phyloP scores from a whole-genome alignment of 1,139 yeast genomes.

The Hyphopichia buzzinii region DNA sequence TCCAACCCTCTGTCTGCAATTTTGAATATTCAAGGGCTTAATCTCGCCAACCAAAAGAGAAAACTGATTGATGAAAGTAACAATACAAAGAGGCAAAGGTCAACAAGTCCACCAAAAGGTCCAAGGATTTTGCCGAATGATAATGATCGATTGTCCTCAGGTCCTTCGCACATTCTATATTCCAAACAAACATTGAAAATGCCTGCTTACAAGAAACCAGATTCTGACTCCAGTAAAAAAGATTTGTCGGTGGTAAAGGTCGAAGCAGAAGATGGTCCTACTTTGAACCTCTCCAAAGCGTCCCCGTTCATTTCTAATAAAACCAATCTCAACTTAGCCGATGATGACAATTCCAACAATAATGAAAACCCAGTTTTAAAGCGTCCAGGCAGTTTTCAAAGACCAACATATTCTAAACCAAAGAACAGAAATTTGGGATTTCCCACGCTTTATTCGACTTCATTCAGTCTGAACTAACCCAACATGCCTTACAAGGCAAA shows the following conservation, averaged over 20 bases:
- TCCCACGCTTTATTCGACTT: conserved; percentile 24
- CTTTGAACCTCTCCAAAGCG: conserved; percentile 19
- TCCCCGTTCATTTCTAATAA: conserved; percentile 41
- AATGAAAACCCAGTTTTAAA: conserved; percentile 30
- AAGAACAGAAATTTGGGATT: conserved; percentile 26
- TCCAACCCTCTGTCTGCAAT: not conserved
- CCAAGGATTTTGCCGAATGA: conserved; percentile 2
- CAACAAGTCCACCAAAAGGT: conserved; percentile 5
- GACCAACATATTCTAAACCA: conserved; percentile 19
- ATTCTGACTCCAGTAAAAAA: conserved; percentile 5
- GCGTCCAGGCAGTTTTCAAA: conserved; percentile 54
- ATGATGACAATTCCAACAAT: conserved; percentile 3
- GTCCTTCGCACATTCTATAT: not conserved
- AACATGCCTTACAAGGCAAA: not conserved
- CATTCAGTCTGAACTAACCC: conserved; percentile 13
- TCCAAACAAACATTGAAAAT: conserved; percentile 22
- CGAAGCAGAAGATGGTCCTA: conserved; percentile 14
- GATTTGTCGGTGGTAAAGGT: conserved; percentile 4
- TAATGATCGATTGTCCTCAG: not conserved
- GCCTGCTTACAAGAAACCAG: conserved; percentile 43
- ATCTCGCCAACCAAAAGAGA: conserved; percentile 4
- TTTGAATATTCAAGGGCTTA: not conserved
- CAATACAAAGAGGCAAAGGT: conserved; percentile 6
- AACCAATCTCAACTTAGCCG: conserved; percentile 15
- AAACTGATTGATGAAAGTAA: conserved; percentile 3